These are phyloP conservation scores for Saccharum officinarum DNA, from an alignment of 176 grass and related monocot genomes.

Conservation along the genomic window DNA sequence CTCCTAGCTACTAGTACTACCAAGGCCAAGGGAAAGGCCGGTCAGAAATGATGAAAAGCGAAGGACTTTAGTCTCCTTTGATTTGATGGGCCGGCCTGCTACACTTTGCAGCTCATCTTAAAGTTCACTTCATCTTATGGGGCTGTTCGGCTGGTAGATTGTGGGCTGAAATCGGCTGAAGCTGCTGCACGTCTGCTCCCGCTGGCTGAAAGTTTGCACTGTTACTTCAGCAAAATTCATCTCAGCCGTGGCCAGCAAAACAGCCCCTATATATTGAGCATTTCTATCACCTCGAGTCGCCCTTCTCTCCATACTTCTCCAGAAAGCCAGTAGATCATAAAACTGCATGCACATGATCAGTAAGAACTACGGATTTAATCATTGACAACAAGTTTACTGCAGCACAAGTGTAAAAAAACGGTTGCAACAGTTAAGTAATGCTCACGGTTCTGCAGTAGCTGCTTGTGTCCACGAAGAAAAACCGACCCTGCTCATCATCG, in stretches of 20 bases:
- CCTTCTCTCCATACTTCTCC: conserved; percentile 43
- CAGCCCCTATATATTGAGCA: not conserved
- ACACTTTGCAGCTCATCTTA: not conserved
- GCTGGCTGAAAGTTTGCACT: no score
- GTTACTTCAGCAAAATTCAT: no score
- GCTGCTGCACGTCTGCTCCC: no score
- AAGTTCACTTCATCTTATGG: no score
- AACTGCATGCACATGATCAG: conserved; percentile 32
- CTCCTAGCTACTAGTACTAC: no score
- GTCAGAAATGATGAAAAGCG: no score
- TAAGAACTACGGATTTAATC: not conserved
- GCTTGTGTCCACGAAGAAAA: conserved; percentile 15
- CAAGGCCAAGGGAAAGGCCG: no score
- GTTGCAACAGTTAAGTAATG: not conserved
- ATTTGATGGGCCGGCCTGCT: not conserved
- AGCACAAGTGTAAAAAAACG: not conserved
- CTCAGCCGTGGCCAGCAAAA: no score
- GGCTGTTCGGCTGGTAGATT: no score
- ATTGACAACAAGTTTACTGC: not conserved
- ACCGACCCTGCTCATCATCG: not conserved
- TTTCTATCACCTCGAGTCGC: not conserved
- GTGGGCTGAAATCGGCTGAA: no score
- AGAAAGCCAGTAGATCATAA: conserved; percentile 49
- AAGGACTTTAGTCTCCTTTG: not conserved
- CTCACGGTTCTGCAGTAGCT: conserved; percentile 16